A percentile compares a stretch with the other conserved stretches of the same genome.
Evolutionary conservation across 2,329 filamentous ascomycete species (phyloP).

Genomic region (Colletotrichum sp.): DNA sequence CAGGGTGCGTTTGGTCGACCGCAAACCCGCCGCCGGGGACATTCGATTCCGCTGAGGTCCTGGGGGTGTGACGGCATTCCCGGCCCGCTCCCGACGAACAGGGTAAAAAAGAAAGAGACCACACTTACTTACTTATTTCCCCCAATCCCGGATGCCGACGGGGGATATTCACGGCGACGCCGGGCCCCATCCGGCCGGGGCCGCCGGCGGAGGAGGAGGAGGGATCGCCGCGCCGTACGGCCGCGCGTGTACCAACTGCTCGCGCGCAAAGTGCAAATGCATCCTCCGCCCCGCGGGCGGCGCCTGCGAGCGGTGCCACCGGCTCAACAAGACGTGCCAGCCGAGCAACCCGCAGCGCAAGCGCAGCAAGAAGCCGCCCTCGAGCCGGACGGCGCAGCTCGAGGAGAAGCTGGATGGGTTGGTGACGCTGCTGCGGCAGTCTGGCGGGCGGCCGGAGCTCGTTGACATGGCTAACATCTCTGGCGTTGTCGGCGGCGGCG

Average conservation of each 20-base stretch:
- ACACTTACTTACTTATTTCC: neutral
- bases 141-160: slow-evolving; percentile 15
- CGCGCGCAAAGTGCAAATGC: slow-evolving; percentile 50
- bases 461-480: neutral
- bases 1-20: neutral
- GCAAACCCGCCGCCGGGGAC: neutral
- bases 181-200: slow-evolving; percentile 1
- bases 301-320: slow-evolving; percentile 44
- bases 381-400: slow-evolving; percentile 23
- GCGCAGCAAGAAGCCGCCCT: slow-evolving; percentile 23
- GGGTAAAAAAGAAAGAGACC: neutral
- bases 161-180: neutral
- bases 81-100: neutral
- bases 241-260: slow-evolving; percentile 44
- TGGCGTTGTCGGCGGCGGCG: neutral
- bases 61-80: neutral
- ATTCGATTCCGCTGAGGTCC: neutral
- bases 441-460: neutral
- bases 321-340: slow-evolving; percentile 43
- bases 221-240: slow-evolving; percentile 40
- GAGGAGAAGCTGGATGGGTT: slow-evolving; percentile 33
- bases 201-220: neutral
- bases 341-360: slow-evolving; percentile 39
- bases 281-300: slow-evolving; percentile 34
- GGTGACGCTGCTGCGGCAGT: slow-evolving; percentile 28